phyloP scores from a whole-genome alignment of 257 asterid species.

The Solanum habrochaites region DNA sequence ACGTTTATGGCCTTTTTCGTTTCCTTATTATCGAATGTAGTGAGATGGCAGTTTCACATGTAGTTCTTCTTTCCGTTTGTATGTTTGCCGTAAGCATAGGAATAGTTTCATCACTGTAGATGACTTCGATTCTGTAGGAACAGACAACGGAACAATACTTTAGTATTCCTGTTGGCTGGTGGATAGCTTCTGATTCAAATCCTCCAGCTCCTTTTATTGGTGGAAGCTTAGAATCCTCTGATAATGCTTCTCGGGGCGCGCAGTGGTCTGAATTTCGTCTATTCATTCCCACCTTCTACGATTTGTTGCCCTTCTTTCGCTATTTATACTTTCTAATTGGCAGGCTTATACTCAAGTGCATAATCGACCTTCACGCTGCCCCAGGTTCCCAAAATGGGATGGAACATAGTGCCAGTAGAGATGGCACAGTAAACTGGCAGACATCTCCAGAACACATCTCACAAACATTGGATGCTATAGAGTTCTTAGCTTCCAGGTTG shows the following conservation, averaged over 20 bases:
- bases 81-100: conserved; percentile 61
- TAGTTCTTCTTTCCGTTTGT: background rate
- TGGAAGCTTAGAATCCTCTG: conserved; percentile 68
- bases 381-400: conserved; percentile 84
- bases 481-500: conserved; percentile 71
- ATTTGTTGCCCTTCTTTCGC: background rate
- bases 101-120: conserved; percentile 51
- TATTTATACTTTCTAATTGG: background rate
- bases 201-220: conserved; percentile 74
- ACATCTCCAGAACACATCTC: conserved; percentile 33
- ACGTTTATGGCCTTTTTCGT: background rate
- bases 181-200: conserved; percentile 66
- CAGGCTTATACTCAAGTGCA: conserved; percentile 69
- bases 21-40: background rate
- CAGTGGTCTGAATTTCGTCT: conserved; percentile 30
- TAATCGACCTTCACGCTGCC: conserved; percentile 81
- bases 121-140: conserved; percentile 57
- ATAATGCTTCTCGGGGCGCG: conserved; percentile 87
- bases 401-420: conserved; percentile 88
- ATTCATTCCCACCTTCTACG: background rate
- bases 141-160: conserved; percentile 62
- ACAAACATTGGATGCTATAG: conserved; percentile 45
- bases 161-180: conserved; percentile 92
- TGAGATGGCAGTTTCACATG: background rate
- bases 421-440: conserved; percentile 72